A percentile compares a stretch with the other conserved stretches of the same genome.
Evolutionary conservation across 106 monocot genomes (phyloP).

Genomic region (Dendrobium chrysotoxum): DNA sequence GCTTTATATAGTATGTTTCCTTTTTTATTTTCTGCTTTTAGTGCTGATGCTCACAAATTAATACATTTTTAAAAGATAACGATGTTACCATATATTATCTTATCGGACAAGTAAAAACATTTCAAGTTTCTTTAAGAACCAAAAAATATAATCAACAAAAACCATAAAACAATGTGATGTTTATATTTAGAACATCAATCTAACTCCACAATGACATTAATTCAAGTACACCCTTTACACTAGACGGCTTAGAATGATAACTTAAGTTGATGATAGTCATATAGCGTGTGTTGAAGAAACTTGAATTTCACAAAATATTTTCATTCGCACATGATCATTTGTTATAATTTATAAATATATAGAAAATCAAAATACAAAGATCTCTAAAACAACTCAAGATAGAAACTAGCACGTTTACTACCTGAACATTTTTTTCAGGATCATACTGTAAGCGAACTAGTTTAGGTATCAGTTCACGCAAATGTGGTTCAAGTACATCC

Average conservation of each 20-base stretch:
- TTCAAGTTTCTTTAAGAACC: background rate
- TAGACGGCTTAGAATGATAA: background rate
- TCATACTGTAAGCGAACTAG: slow-evolving; percentile 95
- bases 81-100: background rate
- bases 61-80: background rate
- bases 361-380: background rate
- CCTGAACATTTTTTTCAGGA: slow-evolving; percentile 99
- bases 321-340: background rate
- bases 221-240: background rate
- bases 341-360: background rate
- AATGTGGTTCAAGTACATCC: slow-evolving; percentile 82
- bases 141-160: background rate
- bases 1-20: background rate
- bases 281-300: background rate
- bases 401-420: slow-evolving; percentile 11
- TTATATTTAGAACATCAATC: background rate
- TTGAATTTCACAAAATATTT: background rate
- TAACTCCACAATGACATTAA: background rate
- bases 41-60: background rate
- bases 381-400: background rate
- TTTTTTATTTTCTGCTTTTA: background rate
- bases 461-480: slow-evolving; percentile 67
- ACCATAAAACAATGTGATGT: background rate
- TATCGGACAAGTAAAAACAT: background rate
- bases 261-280: background rate